Base-by-base conservation (phyloP, 352 stramenopile genomes). In the Globisporangium middletonii region DNA sequence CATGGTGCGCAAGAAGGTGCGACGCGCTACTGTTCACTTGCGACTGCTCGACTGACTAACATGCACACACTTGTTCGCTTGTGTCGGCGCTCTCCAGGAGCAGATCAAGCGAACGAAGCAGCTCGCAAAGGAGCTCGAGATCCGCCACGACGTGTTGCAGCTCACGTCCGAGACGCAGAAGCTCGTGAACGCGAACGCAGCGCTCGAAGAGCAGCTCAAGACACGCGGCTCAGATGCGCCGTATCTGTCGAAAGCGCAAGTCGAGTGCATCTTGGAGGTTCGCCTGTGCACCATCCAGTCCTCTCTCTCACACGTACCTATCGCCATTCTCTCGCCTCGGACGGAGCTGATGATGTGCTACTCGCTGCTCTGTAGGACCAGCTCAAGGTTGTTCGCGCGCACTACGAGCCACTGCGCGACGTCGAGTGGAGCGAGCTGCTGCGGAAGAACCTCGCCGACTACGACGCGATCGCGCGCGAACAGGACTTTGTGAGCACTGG, bases 1-100 rank as follows among this genome's bases (percentile, higher is more conserved):
- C 45, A 71, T 77, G 30, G 52, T 77, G 61, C 53, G 70, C 16
- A 82, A 79, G 26, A 79, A 77, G 63, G 65, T 67, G 30, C 8
- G 16, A 7, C 16, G 2, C 5, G 47, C 41, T 45, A 18, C 12
- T 7, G 33, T 6, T 54, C 43, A 3, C 16, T 4, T 35, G 35
- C 16, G 18, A 6, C 16, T 47, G 50, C 13, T 46, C 46, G 8
- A 12, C 2, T 30, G n/a, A 8, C 30, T 35, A 5, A 35, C 30
- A 9, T 35, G 30, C 30, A 8, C 8, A 9, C 8, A 8, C 30
- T 30, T 28, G 28, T 23, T 59, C 13, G 19, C 23, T 43, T 26
- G 6, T 55, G 8, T 4, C 37, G 37, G 23, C 38, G 6, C 45
- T 35, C 15, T 52, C 52, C 26, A 69, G 58, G 63, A 72, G 27